Percentiles rank a stretch among this genome's conserved stretches.
Conservation (phyloP, 2,329 filamentous ascomycete genomes). For the Cladobotryum protrusum region DNA sequence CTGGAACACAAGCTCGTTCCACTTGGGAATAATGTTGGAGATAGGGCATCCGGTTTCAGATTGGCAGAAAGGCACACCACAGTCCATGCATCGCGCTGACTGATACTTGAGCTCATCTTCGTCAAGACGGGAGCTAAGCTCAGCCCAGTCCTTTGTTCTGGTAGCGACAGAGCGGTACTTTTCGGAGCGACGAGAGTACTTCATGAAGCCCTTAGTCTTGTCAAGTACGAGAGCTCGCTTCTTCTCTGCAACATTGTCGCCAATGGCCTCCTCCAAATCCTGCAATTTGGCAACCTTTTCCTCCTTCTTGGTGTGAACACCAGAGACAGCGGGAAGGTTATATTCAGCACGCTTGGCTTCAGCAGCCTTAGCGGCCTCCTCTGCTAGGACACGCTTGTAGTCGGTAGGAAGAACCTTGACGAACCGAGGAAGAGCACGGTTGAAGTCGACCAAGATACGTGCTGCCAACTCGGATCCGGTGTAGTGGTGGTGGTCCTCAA, state of each 20-base stretch:
- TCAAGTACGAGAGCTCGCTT: conserved; percentile 88
- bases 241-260: conserved; percentile 79
- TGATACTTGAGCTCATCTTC: conserved; percentile 97
- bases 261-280: conserved; percentile 89
- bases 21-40: conserved; percentile 95
- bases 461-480: conserved; percentile 93
- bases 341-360: conserved; percentile 81
- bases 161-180: conserved; percentile 85
- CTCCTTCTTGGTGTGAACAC: conserved; percentile 56
- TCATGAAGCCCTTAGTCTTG: conserved; percentile 97
- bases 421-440: conserved; percentile 80
- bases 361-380: conserved; percentile 79
- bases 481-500: conserved; percentile 97
- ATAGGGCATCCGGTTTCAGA: conserved; percentile 94
- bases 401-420: conserved; percentile 91
- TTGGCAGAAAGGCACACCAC: conserved; percentile 96
- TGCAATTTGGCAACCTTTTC: conserved; percentile 63
- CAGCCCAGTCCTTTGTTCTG: conserved; percentile 86
- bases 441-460: conserved; percentile 92
- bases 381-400: conserved; percentile 87
- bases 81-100: conserved; percentile 96
- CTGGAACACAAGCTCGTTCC: conserved; percentile 76
- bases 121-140: conserved; percentile 78
- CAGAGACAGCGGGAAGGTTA: conserved; percentile 69
- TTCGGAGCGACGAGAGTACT: conserved; percentile 86